Evolutionary conservation across 1,284 basidiomycete genomes (phyloP), one percentile per base, ranked within the genome.

Genomic region (Moesziomyces sp.): DNA sequence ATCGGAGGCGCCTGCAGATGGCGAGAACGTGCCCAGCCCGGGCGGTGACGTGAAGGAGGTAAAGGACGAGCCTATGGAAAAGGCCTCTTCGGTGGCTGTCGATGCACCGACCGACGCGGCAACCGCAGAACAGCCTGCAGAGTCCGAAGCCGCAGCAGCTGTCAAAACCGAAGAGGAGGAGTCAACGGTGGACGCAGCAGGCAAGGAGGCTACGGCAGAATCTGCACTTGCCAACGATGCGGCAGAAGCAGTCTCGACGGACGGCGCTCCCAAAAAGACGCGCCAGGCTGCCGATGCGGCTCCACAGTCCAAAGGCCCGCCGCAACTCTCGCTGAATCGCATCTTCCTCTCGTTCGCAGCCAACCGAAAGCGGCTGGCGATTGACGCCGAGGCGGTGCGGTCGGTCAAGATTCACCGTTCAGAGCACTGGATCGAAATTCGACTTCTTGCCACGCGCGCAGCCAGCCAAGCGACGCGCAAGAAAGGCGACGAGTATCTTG

Each of bases 261-360:
- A 30, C 5, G 8, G 30, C 30, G 10, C 30, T 30, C 5, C 28
- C 46, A 54, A 52, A 19, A 48, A 50, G 19, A 9, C 42, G 4
- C 46, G 50, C 16, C 28, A 38, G 43, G 18, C 46, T 7, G 47
- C n/a, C 16, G 44, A 49, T 0, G 5, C 19, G 23, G 26, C 24
- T 11, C 21, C 54, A 5, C 28, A 40, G 21, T 47, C 62, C 23
- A 76, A 75, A 42, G 70, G 74, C 2, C 79, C 82, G 8, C 85
- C 86, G 10, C 85, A 85, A 62, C 79, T 83, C 3, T 77, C 80
- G 6, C 60, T 84, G 55, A 86, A 88, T 79, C 83, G 87, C 21
- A 80, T 97, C n/a, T 95, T 93, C 14, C 92, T 97, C 79, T 91
- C 96, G 0, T 99, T 96, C 84, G 93, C 94, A 66, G 91, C 91